A percentile compares a stretch with the other conserved stretches of the same genome.
Conservation (phyloP, 805 yeast species). For the Scheffersomyces amazonensis region DNA sequence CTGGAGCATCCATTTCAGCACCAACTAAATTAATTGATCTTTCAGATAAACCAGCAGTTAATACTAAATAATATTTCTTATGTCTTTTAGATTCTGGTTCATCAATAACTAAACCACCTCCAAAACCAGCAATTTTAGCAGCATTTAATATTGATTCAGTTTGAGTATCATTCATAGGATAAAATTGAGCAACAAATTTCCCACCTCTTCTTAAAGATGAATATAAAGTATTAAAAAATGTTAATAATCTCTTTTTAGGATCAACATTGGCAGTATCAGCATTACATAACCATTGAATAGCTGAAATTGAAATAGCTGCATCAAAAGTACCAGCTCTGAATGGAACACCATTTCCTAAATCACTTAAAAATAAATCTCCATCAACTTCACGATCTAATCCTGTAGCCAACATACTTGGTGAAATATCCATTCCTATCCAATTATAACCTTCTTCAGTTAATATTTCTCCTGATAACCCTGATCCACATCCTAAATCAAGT, state of each 20-base stretch:
- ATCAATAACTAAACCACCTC: conserved; percentile 92
- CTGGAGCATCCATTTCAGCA: conserved; percentile 73
- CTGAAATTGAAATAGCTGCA: conserved; percentile 93
- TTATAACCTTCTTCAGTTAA: conserved; percentile 88
- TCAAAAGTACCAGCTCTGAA: conserved; percentile 96
- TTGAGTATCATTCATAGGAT: conserved; percentile 88
- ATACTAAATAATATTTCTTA: conserved; percentile 84
- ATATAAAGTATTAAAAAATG: conserved; percentile 85
- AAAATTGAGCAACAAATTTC: conserved; percentile 95
- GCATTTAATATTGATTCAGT: conserved; percentile 72
- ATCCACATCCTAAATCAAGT: conserved; percentile 95
- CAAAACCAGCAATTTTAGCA: conserved; percentile 93
- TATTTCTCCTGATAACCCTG: conserved; percentile 94
- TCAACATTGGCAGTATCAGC: conserved; percentile 83
- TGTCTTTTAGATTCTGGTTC: conserved; percentile 91
- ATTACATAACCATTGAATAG: conserved; percentile 97
- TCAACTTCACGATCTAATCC: conserved; percentile 90
- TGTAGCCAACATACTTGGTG: conserved; percentile 93
- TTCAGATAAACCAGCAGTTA: conserved; percentile 82
- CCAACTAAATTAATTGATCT: conserved; percentile 74
- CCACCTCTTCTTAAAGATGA: conserved; percentile 91
- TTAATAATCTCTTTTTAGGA: conserved; percentile 75
- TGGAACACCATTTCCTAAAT: conserved; percentile 92
- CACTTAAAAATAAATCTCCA: conserved; percentile 88
- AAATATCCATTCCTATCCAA: conserved; percentile 96